phyloP scores from a whole-genome alignment of 1,284 basidiomycete genomes.

The Leccinum subrobustum region DNA sequence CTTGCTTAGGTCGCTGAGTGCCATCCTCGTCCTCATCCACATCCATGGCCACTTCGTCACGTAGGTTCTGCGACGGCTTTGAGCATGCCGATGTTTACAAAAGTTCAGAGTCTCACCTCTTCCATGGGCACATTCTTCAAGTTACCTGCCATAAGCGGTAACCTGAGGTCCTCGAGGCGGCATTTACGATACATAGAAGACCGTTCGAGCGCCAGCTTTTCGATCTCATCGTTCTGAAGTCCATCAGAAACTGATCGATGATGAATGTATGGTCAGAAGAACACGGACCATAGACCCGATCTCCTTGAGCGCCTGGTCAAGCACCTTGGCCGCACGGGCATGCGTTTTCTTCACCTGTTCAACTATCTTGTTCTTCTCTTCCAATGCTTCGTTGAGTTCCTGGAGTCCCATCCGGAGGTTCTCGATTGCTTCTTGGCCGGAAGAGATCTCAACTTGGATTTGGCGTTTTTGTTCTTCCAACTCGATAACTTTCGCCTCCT shows the following conservation, averaged over 20 bases:
- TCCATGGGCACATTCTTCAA: constrained; percentile 92
- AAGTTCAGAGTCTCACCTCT: constrained; percentile 57
- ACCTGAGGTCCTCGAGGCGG: constrained; percentile 87
- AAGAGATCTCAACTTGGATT: constrained; percentile 63
- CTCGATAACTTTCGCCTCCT: constrained; percentile 55
- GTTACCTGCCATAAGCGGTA: constrained; percentile 78
- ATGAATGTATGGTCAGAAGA: neutral
- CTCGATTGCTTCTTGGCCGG: constrained; percentile 58
- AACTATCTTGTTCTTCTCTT: constrained; percentile 67
- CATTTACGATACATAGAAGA: constrained; percentile 89
- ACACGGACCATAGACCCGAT: constrained; percentile 68
- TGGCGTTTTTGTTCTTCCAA: constrained; percentile 58
- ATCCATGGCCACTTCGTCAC: constrained; percentile 87
- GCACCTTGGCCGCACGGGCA: constrained; percentile 65
- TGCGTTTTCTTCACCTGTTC: constrained; percentile 78
- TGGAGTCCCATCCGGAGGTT: constrained; percentile 61
- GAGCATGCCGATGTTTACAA: neutral
- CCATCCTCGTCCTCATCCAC: constrained; percentile 81
- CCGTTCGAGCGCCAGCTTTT: constrained; percentile 84
- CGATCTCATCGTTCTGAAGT: constrained; percentile 88
- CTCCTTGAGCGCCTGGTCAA: constrained; percentile 90
- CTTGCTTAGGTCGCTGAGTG: constrained; percentile 69
- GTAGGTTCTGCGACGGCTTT: constrained; percentile 59
- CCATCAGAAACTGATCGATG: neutral
- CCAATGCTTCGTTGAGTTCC: constrained; percentile 60